A percentile compares a stretch with the other conserved stretches of the same genome.
Evolutionary conservation across 306 rosid species (phyloP).

Genomic region (Quercus parvula): DNA sequence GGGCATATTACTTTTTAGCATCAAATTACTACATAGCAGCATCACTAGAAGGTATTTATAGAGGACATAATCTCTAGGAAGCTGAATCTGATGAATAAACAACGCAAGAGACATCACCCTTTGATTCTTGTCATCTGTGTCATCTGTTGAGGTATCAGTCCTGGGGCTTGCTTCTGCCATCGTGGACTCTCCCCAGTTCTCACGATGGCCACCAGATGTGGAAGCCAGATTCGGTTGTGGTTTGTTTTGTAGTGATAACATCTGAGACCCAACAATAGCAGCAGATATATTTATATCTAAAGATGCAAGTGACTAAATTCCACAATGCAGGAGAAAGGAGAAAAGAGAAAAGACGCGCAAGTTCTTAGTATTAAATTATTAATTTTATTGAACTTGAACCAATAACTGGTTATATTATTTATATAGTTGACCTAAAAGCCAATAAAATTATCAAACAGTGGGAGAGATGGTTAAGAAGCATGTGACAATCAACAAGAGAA

Average conservation of each 20-base stretch:
- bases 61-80: conserved; percentile 13
- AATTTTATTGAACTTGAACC: conserved; percentile 23
- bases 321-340: conserved; percentile 5
- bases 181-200: conserved; percentile 89
- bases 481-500: conserved; percentile 3
- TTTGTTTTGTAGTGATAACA: conserved; percentile 46
- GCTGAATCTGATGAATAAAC: background rate
- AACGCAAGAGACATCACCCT: conserved; percentile 44
- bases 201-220: conserved; percentile 65
- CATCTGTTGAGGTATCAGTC: conserved; percentile 91
- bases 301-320: conserved; percentile 48
- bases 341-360: conserved; percentile 1
- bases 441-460: conserved; percentile 11
- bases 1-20: background rate
- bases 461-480: background rate
- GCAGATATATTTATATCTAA: conserved; percentile 53
- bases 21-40: background rate
- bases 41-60: background rate
- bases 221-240: conserved; percentile 46
- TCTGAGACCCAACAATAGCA: conserved; percentile 57
- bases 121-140: conserved; percentile 83
- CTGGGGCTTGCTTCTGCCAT: conserved; percentile 78
- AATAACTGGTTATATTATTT: conserved; percentile 45
- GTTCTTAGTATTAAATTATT: background rate
- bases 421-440: conserved; percentile 56